phyloP scores from a whole-genome alignment of 2,329 filamentous ascomycete species.

The Neofusicoccum ribis region DNA sequence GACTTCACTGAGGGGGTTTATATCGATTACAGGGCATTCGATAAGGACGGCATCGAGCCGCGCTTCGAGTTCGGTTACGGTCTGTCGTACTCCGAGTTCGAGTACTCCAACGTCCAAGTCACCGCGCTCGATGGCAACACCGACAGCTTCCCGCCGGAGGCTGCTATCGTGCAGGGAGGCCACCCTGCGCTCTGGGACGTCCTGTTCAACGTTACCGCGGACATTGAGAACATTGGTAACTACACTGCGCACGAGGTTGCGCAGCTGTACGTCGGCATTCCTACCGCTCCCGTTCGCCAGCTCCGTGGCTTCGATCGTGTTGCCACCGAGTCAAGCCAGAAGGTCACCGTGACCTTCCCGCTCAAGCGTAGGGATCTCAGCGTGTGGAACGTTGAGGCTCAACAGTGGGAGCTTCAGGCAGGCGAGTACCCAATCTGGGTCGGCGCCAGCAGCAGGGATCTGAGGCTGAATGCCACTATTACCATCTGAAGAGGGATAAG shows the following conservation, averaged over 20 bases:
- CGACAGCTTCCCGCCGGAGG: not conserved
- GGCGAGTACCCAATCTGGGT: constrained; percentile 32
- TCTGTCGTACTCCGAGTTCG: constrained; percentile 64
- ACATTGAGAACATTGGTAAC: constrained; percentile 23
- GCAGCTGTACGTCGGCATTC: constrained; percentile 30
- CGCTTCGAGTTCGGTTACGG: constrained; percentile 69
- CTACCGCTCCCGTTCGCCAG: constrained; percentile 28
- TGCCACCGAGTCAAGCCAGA: constrained; percentile 29
- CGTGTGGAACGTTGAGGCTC: constrained; percentile 49
- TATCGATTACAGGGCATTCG: constrained; percentile 49
- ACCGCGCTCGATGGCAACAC: constrained; percentile 34
- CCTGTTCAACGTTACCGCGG: constrained; percentile 17
- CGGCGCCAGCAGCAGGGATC: constrained; percentile 38
- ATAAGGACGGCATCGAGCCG: constrained; percentile 64
- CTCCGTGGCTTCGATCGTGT: constrained; percentile 24
- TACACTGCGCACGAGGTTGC: constrained; percentile 19
- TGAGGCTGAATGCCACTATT: constrained; percentile 25
- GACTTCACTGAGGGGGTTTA: constrained; percentile 50
- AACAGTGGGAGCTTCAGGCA: constrained; percentile 45
- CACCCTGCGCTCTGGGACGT: constrained; percentile 18
- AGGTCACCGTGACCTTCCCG: constrained; percentile 44
- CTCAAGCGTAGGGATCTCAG: constrained; percentile 52
- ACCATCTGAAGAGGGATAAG: not conserved
- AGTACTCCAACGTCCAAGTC: constrained; percentile 56
- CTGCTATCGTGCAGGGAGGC: constrained; percentile 18